These are phyloP conservation scores for Ascosphaera acerosa DNA, from an alignment of 2,329 filamentous ascomycete species.

Conservation along the genomic window DNA sequence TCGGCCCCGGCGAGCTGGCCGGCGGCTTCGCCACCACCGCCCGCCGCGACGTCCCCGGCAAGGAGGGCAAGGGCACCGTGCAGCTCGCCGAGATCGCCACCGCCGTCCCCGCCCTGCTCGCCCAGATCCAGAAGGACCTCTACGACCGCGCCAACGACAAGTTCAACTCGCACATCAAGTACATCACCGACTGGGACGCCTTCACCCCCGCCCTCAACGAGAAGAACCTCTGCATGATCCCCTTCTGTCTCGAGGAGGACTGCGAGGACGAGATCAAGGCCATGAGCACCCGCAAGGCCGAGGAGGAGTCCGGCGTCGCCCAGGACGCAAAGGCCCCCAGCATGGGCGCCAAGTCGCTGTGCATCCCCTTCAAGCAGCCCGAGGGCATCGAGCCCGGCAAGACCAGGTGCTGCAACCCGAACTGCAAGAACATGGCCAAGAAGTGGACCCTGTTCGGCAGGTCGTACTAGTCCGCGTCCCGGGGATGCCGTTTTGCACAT, in stretches of 20 bases:
- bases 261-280: slow-evolving; percentile 95
- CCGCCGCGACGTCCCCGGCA: slow-evolving; percentile 48
- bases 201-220: slow-evolving; percentile 73
- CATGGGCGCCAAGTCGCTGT: slow-evolving; percentile 54
- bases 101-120: slow-evolving; percentile 55
- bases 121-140: slow-evolving; percentile 72
- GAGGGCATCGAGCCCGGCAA: slow-evolving; percentile 50
- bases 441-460: slow-evolving; percentile 85
- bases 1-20: slow-evolving; percentile 80
- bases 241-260: slow-evolving; percentile 57
- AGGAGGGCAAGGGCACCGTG: slow-evolving; percentile 52
- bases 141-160: slow-evolving; percentile 48
- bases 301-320: slow-evolving; percentile 35
- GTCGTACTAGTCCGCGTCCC: slow-evolving; percentile 21
- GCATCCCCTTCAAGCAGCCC: slow-evolving; percentile 69
- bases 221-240: slow-evolving; percentile 83
- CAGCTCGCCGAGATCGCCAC: slow-evolving; percentile 46
- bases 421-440: slow-evolving; percentile 51
- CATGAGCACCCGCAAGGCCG: slow-evolving; percentile 48
- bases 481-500: too few species aligned
- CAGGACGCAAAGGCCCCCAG: slow-evolving; percentile 48
- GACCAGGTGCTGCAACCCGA: slow-evolving; percentile 80
- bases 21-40: slow-evolving; percentile 64
- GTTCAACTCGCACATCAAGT: slow-evolving; percentile 57
- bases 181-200: slow-evolving; percentile 68